These are phyloP conservation scores for Exophiala mesophila DNA, from an alignment of 2,329 filamentous ascomycete species.

Conservation along the genomic window DNA sequence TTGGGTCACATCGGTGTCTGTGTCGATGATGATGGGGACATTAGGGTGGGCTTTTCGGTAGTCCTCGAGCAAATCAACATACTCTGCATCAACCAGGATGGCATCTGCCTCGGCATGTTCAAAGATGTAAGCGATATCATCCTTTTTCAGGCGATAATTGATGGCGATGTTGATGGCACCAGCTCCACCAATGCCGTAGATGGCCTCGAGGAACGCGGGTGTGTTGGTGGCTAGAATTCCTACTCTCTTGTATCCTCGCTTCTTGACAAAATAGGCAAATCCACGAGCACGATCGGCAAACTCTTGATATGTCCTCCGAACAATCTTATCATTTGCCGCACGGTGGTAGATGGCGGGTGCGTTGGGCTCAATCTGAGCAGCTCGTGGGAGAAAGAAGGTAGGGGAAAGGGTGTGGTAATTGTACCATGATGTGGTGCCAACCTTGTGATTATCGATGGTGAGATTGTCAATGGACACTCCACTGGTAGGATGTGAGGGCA, in stretches of 20 bases:
- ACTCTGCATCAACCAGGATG: constrained; percentile 85
- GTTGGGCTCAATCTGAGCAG: constrained; percentile 81
- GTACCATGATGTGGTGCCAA: constrained; percentile 40
- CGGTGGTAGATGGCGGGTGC: constrained; percentile 81
- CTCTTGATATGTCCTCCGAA: constrained; percentile 74
- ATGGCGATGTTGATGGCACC: constrained; percentile 71
- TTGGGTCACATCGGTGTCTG: constrained; percentile 73
- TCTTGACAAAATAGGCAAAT: constrained; percentile 79
- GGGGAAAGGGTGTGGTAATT: constrained; percentile 78
- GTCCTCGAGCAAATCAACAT: constrained; percentile 60
- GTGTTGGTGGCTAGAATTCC: constrained; percentile 90
- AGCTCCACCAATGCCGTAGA: constrained; percentile 80
- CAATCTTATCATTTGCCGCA: constrained; percentile 67
- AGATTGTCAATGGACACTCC: constrained; percentile 28
- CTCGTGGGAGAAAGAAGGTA: constrained; percentile 79
- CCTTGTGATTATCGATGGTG: constrained; percentile 39
- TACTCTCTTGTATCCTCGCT: constrained; percentile 67
- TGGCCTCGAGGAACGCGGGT: constrained; percentile 84
- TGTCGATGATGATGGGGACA: constrained; percentile 72
- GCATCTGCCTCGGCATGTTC: constrained; percentile 78
- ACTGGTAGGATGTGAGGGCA: constrained; percentile 29
- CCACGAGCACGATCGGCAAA: constrained; percentile 82
- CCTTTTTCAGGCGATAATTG: constrained; percentile 70
- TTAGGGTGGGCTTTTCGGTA: constrained; percentile 59
- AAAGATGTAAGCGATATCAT: constrained; percentile 89